Evolutionary conservation across 108 stramenopile genomes (phyloP).

Genomic region (Discostella stelligeroides): DNA sequence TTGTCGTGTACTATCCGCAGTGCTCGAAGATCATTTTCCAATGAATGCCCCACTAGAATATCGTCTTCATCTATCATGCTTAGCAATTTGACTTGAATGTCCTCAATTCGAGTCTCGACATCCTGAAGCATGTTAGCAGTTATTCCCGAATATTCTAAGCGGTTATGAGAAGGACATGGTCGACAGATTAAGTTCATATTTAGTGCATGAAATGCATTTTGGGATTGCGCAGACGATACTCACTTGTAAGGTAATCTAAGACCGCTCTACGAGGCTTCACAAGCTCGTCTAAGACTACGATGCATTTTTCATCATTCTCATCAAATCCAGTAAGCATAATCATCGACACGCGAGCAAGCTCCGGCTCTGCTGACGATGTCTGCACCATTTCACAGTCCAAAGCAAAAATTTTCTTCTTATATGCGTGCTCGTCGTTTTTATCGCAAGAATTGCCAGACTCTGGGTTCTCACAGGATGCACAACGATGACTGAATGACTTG

Average conservation of each 20-base stretch:
- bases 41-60: conserved; percentile 89
- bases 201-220: background rate
- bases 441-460: background rate
- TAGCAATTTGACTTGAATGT: conserved; percentile 82
- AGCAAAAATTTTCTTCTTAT: conserved; percentile 64
- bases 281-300: conserved; percentile 72
- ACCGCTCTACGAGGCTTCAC: conserved; percentile 76
- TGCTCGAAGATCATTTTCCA: conserved; percentile 91
- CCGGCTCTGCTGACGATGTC: conserved; percentile 61
- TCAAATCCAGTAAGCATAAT: conserved; percentile 44
- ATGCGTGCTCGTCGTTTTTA: background rate
- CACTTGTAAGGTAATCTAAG: conserved; percentile 69
- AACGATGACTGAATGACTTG: conserved; percentile 31
- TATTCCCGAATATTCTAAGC: conserved; percentile 70
- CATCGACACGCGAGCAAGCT: conserved; percentile 87
- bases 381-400: conserved; percentile 95
- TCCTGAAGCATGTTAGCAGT: conserved; percentile 59
- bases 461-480: background rate
- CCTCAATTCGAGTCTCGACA: conserved; percentile 63
- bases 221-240: conserved; percentile 9
- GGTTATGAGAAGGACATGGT: background rate
- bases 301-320: conserved; percentile 46
- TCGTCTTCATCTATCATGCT: conserved; percentile 61
- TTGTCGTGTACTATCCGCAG: conserved; percentile 70
- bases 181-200: background rate